Base-by-base conservation (phyloP, 495 filamentous ascomycete genomes). In the Staphylotrichum longicolle region DNA sequence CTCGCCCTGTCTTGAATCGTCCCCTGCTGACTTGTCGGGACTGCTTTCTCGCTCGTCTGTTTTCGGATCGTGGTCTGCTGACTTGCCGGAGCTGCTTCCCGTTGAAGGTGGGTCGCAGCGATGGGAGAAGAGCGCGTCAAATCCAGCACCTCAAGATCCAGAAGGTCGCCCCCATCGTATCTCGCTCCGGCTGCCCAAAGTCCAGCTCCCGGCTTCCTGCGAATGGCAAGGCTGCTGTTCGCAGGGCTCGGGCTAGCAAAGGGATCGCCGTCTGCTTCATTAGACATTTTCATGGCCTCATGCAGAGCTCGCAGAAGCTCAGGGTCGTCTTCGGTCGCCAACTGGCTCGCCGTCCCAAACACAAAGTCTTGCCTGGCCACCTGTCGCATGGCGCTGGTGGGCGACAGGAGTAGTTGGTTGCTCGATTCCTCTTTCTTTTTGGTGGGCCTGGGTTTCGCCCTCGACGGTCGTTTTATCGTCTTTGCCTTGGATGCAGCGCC, bases 291-390 rank as follows among this genome's bases (percentile, higher is more conserved):
- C 60, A 93, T 86, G 15, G 89, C 89, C 65, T 82, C 72, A 58
- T 93, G 90, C 40, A 88, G 76, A 53, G 93, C 83, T 54, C 83
- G 80, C 4, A 92, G 75, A 5, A 85, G 80, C 3, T 80, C 78
- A 3, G 90, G 88, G 0, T 90, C 90, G 53, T 91, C 86, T 42
- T 91, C 88, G 56, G 80, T 79, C 51, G 88, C 89, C 15, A 98
- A 76, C 71, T 98, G 93, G 72, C 93, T 96, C 15, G 89, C 95
- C 2, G 91, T 96, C 14, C 93, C 93, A 72, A 98, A 98, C 3
- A 96, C 74, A 63, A 96, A 87, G 62, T 93, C 86, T 69, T 96
- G 93, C 7, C 83, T 76, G 5, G 86, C 77, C n/a, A 88, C 74
- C 62, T 85, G 80, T 61, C 84, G 83, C 47, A 85, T 68, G 15